Evolutionary conservation across 2,329 filamentous ascomycete species (phyloP).

Genomic region (Epichloe hybrida): DNA sequence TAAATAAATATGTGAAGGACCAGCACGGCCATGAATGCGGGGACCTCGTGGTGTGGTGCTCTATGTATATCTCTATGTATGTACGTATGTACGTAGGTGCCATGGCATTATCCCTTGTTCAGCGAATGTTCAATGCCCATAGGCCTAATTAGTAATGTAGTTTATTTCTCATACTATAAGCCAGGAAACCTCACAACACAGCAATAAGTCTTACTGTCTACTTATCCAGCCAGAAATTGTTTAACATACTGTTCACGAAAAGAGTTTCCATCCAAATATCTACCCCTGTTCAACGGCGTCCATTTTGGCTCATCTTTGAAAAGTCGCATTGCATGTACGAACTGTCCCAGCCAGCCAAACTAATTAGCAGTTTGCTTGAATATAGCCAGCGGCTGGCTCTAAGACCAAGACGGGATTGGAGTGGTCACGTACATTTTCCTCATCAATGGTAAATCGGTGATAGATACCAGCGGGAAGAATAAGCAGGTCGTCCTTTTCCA

Average conservation of each 20-base stretch:
- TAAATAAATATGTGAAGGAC: background rate
- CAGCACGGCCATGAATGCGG: background rate
- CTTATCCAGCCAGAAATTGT: conserved; percentile 20
- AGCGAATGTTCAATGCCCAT: background rate
- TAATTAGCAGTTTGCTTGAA: background rate
- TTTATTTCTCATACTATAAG: too few species aligned
- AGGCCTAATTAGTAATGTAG: too few species aligned
- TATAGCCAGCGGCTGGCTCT: background rate
- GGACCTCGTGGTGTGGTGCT: background rate
- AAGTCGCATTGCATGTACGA: conserved; percentile 86
- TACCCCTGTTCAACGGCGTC: conserved; percentile 76
- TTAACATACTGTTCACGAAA: conserved; percentile 66
- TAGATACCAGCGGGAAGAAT: conserved; percentile 93
- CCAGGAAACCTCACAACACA: too few species aligned
- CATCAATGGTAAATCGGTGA: conserved; percentile 92
- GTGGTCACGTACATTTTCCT: conserved; percentile 58
- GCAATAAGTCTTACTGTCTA: background rate
- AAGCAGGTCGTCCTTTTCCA: conserved; percentile 82
- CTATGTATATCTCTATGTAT: background rate
- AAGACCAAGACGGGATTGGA: background rate
- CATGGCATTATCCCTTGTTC: background rate
- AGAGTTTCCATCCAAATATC: conserved; percentile 64
- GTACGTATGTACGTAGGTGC: too few species aligned
- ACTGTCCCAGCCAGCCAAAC: conserved; percentile 36
- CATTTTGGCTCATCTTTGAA: conserved; percentile 99